Percentiles rank a stretch among this genome's conserved stretches.
phyloP scores from a whole-genome alignment of 116 monocot species.

The Posidonia oceanica region DNA sequence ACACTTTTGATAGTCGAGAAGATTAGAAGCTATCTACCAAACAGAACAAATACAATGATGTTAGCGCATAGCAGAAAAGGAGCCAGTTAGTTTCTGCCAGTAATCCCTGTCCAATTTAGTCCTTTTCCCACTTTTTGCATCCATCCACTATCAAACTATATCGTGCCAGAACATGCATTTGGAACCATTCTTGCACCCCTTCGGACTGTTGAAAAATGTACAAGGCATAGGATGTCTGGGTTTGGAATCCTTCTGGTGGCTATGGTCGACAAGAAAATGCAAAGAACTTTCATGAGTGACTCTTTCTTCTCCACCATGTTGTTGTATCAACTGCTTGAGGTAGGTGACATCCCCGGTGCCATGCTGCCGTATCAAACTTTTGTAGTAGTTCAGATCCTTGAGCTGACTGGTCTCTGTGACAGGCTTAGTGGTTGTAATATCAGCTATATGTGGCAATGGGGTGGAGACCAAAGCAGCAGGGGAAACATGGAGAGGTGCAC shows the following conservation, averaged over 20 bases:
- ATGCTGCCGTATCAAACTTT: background rate
- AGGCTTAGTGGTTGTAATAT: background rate
- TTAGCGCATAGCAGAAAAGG: no score
- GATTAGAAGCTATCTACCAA: no score
- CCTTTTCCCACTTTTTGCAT: no score
- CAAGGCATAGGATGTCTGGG: conserved; percentile 49
- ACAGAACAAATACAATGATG: no score
- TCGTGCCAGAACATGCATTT: conserved; percentile 70
- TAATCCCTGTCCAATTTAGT: no score
- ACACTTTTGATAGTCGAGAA: no score
- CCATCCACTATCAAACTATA: background rate
- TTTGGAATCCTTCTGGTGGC: conserved; percentile 15
- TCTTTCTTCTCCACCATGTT: conserved; percentile 52
- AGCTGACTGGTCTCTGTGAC: background rate
- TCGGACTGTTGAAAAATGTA: conserved; percentile 63
- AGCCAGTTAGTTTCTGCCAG: no score
- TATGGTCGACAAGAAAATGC: conserved; percentile 6
- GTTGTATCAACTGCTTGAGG: conserved; percentile 60
- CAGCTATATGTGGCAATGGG: background rate
- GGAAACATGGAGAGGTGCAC: background rate
- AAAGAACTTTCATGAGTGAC: background rate
- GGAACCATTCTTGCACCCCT: conserved; percentile 64
- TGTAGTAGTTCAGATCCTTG: background rate
- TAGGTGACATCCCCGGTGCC: conserved; percentile 28
- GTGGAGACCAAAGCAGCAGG: background rate